Conservation (phyloP, 1,284 basidiomycete genomes). For the Pseudomicrostroma phylloplanum region DNA sequence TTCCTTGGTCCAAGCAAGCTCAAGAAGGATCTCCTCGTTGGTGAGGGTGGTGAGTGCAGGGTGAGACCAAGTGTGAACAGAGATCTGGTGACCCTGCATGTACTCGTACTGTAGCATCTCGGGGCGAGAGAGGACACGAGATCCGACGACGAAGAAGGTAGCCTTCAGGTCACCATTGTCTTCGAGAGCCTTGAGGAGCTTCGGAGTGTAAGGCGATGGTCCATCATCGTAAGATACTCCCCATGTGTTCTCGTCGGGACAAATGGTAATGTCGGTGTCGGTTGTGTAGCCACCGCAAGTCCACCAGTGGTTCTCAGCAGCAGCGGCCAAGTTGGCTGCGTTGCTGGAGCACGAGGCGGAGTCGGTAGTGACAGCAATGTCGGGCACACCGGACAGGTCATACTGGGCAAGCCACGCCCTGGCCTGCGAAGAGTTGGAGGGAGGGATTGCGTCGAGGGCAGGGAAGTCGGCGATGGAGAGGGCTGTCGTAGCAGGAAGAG, state of each 20-base stretch:
- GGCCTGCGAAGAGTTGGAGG: constrained; percentile 64
- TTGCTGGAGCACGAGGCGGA: constrained; percentile 64
- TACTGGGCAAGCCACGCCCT: constrained; percentile 62
- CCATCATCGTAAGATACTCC: constrained; percentile 69
- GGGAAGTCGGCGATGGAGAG: constrained; percentile 59
- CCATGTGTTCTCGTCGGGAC: constrained; percentile 72
- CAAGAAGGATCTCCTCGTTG: constrained; percentile 81
- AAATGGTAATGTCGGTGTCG: constrained; percentile 65
- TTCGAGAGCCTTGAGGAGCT: constrained; percentile 61
- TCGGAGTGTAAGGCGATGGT: constrained; percentile 73
- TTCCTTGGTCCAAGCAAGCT: constrained; percentile 84
- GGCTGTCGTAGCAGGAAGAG: constrained; percentile 20
- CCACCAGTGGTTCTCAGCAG: constrained; percentile 61
- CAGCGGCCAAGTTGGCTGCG: constrained; percentile 58
- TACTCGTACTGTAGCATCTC: constrained; percentile 73
- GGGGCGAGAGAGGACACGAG: constrained; percentile 75
- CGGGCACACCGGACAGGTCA: constrained; percentile 62
- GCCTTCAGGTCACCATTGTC: constrained; percentile 62
- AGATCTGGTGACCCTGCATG: constrained; percentile 59
- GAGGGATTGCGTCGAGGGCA: constrained; percentile 63
- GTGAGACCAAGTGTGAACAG: constrained; percentile 57
- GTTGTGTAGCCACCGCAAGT: constrained; percentile 74
- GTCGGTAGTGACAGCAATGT: constrained; percentile 57
- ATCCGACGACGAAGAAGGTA: constrained; percentile 90
- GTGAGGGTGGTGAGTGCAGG: constrained; percentile 67